Evolutionary conservation across 805 yeast genomes (phyloP).

Genomic region (Candida railenensis): DNA sequence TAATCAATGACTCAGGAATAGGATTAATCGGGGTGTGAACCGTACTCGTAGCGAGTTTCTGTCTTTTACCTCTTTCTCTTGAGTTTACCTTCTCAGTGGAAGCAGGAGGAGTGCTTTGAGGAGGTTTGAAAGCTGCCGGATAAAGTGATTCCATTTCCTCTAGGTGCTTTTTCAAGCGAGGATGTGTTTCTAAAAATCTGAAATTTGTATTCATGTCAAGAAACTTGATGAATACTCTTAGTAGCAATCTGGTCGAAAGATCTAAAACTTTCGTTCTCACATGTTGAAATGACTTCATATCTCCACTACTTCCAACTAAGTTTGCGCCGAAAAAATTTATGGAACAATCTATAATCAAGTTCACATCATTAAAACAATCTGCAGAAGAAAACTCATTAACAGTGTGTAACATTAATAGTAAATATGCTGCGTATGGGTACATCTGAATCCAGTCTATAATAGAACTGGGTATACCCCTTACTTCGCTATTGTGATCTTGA

Average conservation of each 20-base stretch:
- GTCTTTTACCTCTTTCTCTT: too few relatives aligned
- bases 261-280: not conserved
- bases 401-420: slow-evolving; percentile 14
- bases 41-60: too few relatives aligned
- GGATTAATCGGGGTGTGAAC: too few relatives aligned
- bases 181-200: not conserved
- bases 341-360: slow-evolving; percentile 18
- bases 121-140: not conserved
- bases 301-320: not conserved
- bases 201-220: not conserved
- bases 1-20: too few relatives aligned
- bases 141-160: not conserved
- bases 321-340: slow-evolving; percentile 16
- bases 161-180: not conserved
- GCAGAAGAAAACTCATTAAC: slow-evolving; percentile 17
- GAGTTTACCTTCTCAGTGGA: too few relatives aligned
- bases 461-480: slow-evolving; percentile 7
- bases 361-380: slow-evolving; percentile 16
- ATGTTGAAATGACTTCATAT: not conserved
- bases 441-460: slow-evolving; percentile 14
- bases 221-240: not conserved
- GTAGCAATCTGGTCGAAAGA: not conserved
- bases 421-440: slow-evolving; percentile 16
- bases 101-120: too few relatives aligned
- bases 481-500: not conserved